Percentiles rank a stretch among this genome's conserved stretches.
Evolutionary conservation across 352 stramenopile species (phyloP).

Genomic region (Phytophthora quininea): DNA sequence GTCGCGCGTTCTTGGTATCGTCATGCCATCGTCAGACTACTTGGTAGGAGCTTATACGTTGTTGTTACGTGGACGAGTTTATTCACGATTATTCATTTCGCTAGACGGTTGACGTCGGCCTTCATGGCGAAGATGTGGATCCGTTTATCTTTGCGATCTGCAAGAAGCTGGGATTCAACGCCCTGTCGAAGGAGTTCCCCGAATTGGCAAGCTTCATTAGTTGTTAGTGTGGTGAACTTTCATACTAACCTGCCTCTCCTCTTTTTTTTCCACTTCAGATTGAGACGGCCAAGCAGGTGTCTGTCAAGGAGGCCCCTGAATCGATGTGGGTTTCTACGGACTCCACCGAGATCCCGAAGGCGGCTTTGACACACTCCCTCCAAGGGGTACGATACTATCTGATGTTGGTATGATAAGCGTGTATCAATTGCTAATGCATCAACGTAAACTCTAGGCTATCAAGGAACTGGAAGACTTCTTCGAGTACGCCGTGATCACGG

Average conservation of each 20-base stretch:
- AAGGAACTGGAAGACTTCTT: slow-evolving; percentile 71
- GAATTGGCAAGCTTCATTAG: slow-evolving; percentile 52
- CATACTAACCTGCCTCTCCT: background rate
- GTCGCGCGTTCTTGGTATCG: slow-evolving; percentile 51
- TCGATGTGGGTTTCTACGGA: slow-evolving; percentile 73
- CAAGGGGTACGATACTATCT: slow-evolving; percentile 31
- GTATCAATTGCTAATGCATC: background rate
- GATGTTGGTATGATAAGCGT: background rate
- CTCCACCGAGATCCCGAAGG: slow-evolving; percentile 67
- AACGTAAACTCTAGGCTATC: slow-evolving; percentile 44
- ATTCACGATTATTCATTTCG: background rate
- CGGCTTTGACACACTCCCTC: slow-evolving; percentile 55
- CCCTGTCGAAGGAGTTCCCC: slow-evolving; percentile 70
- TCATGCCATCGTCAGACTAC: slow-evolving; percentile 57
- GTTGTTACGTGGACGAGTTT: background rate
- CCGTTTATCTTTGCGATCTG: slow-evolving; percentile 73
- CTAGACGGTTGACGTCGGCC: slow-evolving; percentile 73
- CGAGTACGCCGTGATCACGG: slow-evolving; percentile 79
- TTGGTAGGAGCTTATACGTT: slow-evolving; percentile 38
- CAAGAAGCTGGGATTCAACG: slow-evolving; percentile 79
- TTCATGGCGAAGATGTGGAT: slow-evolving; percentile 65
- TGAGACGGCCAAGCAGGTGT: slow-evolving; percentile 64
- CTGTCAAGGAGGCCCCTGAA: slow-evolving; percentile 60
- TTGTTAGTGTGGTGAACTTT: background rate
- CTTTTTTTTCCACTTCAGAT: slow-evolving; percentile 39